Base-by-base conservation (phyloP, 352 stramenopile species). In the Phytophthora aleatoria region DNA sequence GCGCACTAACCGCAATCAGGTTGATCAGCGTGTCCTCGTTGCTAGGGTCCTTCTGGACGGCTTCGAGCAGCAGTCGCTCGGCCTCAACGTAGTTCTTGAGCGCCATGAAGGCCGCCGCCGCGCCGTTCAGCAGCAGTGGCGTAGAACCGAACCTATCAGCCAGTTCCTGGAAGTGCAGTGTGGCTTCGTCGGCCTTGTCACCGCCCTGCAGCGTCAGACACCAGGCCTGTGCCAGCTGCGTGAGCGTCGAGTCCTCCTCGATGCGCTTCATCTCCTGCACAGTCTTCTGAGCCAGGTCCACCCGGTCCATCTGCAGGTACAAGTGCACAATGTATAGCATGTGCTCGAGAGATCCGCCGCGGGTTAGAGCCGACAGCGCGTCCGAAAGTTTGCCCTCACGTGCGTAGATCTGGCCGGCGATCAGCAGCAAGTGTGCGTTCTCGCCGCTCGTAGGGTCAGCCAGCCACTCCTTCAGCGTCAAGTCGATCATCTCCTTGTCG, bases 181-280 rank as follows among this genome's bases (percentile, higher is more conserved):
- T 87, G 0, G 96, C 96, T 65, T 99, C 95, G 36, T 94, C 81
- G 1, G 81, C 81, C 56, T 87, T 91, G 50, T 89, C 88, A 3
- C 84, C 87, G 48, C 95, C 95, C 20, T 90, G 83, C 1, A 95
- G 75, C 66, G 85, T 84, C 20, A 92, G 55, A 42, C 97, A 79
- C 79, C 97, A 98, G 5, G 96, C 93, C 43, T 85, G 77, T 38
- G 89, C 87, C 28, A 99, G 74, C 79, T 99, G 96, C 16, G 96
- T 98, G 45, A 98, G 79, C 51, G 97, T 97, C 53, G 92, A 93
- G 80, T 99, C 97, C 73, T 99, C 97, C 72, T 99, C 97, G 26
- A 92, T 91, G 59, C 84, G 78, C 61, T 91, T 84, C 83, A 99
- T 92, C 54, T 97, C 74, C 39, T 86, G 68, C 33, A 99, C 77